A percentile compares a stretch with the other conserved stretches of the same genome.
phyloP scores from a whole-genome alignment of 2,329 filamentous ascomycete genomes.

The Cercospora beticola region DNA sequence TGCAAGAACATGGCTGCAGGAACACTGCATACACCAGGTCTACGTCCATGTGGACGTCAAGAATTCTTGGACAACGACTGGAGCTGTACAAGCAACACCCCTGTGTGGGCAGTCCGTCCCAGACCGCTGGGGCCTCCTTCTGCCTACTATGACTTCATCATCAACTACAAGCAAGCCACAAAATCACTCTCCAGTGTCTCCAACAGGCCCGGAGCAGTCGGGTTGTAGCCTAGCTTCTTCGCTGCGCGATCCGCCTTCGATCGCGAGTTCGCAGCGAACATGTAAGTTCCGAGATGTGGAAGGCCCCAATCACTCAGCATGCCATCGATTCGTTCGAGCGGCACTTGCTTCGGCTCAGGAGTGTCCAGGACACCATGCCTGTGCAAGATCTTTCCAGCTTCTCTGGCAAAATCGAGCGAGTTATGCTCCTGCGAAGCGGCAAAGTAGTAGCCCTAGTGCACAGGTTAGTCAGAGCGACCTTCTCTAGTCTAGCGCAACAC shows the following conservation, averaged over 20 bases:
- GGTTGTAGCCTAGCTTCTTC: conserved; percentile 58
- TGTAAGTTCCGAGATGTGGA: conserved; percentile 35
- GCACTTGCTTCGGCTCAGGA: conserved; percentile 30
- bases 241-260: conserved; percentile 54
- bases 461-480: neutral
- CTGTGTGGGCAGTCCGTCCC: neutral
- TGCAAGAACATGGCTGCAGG: neutral
- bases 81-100: neutral
- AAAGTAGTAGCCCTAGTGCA: conserved; percentile 50
- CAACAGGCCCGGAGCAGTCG: conserved; percentile 50
- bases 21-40: neutral
- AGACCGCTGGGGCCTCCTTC: neutral
- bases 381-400: conserved; percentile 32
- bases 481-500: neutral
- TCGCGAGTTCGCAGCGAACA: conserved; percentile 56
- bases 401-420: conserved; percentile 34
- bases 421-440: conserved; percentile 41
- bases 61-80: neutral
- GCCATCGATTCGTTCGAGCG: conserved; percentile 32
- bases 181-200: conserved; percentile 49
- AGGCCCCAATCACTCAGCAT: conserved; percentile 28
- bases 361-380: conserved; percentile 30
- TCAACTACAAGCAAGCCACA: neutral
- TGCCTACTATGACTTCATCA: neutral
- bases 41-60: neutral